A percentile compares a stretch with the other conserved stretches of the same genome.
Evolutionary conservation across 805 yeast genomes (phyloP).

Genomic region (Zygotorulaspora sp.): DNA sequence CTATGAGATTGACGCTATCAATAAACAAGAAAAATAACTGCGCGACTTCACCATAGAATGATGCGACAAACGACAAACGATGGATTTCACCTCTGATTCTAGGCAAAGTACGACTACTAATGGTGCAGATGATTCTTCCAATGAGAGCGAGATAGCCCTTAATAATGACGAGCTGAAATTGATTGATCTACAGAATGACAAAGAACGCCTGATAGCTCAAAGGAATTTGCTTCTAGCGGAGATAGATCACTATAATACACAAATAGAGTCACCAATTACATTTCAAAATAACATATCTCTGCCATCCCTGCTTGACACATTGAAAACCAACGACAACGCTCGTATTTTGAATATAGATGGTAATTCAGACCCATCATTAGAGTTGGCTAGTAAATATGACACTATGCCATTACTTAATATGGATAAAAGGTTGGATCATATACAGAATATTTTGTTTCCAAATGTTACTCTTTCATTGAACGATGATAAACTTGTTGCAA

Average conservation of each 20-base stretch:
- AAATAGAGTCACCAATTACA: conserved; percentile 4
- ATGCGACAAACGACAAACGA: no score
- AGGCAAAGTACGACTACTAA: conserved; percentile 4
- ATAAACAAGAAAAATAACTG: no score
- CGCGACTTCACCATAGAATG: no score
- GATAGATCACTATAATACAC: conserved; percentile 11
- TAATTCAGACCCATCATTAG: conserved; percentile 15
- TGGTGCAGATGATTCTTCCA: conserved; percentile 6
- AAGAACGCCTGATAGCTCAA: conserved; percentile 17
- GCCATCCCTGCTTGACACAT: conserved; percentile 7
- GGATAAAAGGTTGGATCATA: conserved; percentile 19
- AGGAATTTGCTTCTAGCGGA: conserved; percentile 20
- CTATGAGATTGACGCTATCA: no score
- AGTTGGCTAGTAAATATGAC: conserved; percentile 24
- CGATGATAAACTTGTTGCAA: not conserved
- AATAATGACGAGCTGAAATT: conserved; percentile 16
- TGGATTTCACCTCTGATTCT: conserved; percentile 30
- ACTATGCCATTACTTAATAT: conserved; percentile 29
- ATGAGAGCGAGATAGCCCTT: conserved; percentile 5
- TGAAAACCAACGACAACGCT: not conserved
- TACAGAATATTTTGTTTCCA: conserved; percentile 18
- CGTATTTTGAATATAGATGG: conserved; percentile 18
- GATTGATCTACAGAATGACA: conserved; percentile 20
- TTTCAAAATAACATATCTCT: conserved; percentile 3
- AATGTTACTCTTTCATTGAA: conserved; percentile 10